A percentile compares a stretch with the other conserved stretches of the same genome.
phyloP scores from a whole-genome alignment of 2,329 filamentous ascomycete species.

The Zymoseptoria pseudotritici region DNA sequence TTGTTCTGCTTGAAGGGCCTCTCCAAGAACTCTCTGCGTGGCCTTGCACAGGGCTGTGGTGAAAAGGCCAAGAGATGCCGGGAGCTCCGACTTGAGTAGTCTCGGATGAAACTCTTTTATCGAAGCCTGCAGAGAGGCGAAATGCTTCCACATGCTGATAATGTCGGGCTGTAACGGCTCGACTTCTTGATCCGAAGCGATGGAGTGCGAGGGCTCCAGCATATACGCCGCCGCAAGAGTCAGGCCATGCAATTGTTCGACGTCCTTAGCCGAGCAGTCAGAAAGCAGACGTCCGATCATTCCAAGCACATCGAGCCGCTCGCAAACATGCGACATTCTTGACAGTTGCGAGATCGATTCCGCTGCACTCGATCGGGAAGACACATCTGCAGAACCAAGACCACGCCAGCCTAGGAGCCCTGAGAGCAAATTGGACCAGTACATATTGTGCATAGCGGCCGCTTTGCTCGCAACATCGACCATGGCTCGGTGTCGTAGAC shows the following conservation, averaged over 20 bases:
- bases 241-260: constrained; percentile 17
- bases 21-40: background rate
- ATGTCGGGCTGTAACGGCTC: background rate
- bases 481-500: constrained; percentile 75
- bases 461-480: constrained; percentile 65
- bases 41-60: constrained; percentile 16
- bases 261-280: constrained; percentile 29
- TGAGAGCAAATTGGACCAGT: constrained; percentile 62
- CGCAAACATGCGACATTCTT: constrained; percentile 32
- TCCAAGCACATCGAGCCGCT: constrained; percentile 32
- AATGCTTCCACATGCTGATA: background rate
- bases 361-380: constrained; percentile 66
- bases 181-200: background rate
- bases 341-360: constrained; percentile 57
- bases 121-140: constrained; percentile 3
- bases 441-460: constrained; percentile 54
- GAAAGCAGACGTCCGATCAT: constrained; percentile 40
- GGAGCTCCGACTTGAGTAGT: constrained; percentile 24
- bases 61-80: constrained; percentile 18
- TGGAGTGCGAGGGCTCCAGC: background rate
- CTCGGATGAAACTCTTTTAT: constrained; percentile 20
- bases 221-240: constrained; percentile 8
- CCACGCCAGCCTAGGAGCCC: constrained; percentile 79
- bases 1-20: background rate
- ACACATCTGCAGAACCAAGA: constrained; percentile 68